These are phyloP conservation scores for Colletotrichum falcatum DNA, from an alignment of 2,329 filamentous ascomycete genomes.

Conservation along the genomic window DNA sequence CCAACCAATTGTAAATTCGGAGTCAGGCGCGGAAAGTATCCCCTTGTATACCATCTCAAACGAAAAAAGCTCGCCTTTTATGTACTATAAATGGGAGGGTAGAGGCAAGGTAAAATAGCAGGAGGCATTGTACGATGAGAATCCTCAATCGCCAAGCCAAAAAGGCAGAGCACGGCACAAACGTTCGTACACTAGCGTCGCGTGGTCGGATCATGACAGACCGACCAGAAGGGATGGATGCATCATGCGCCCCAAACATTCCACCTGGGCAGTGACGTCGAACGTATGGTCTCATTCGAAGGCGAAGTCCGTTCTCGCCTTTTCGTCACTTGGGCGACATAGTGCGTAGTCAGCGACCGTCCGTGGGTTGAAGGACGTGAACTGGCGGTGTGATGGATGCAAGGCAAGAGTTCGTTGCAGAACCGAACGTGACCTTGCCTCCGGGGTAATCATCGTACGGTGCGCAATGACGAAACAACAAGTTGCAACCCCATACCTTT, in stretches of 20 bases:
- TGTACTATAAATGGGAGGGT: slow-evolving; percentile 32
- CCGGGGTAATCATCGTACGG: no score
- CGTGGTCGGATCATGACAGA: slow-evolving; percentile 21
- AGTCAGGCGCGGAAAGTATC: slow-evolving; percentile 36
- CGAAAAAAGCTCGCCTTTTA: slow-evolving; percentile 19
- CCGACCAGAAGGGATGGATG: not conserved
- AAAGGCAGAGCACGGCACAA: slow-evolving; percentile 15
- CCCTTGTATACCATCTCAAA: slow-evolving; percentile 38
- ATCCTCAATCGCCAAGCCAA: slow-evolving; percentile 16
- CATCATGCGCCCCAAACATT: slow-evolving; percentile 8
- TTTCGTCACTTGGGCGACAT: slow-evolving; percentile 1
- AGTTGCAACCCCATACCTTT: not conserved
- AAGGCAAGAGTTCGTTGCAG: not conserved
- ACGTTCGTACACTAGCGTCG: slow-evolving; percentile 22
- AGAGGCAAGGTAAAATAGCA: slow-evolving; percentile 17
- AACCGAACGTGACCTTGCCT: not conserved
- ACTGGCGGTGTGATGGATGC: slow-evolving; percentile 19
- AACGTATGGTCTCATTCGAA: slow-evolving; percentile 14
- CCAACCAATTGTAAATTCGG: slow-evolving; percentile 16
- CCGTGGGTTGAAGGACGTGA: slow-evolving; percentile 22
- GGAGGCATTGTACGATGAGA: slow-evolving; percentile 37
- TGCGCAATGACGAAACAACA: slow-evolving; percentile 4
- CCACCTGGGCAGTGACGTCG: slow-evolving; percentile 16
- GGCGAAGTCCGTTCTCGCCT: slow-evolving; percentile 26
- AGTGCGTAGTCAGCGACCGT: slow-evolving; percentile 1